phyloP scores from a whole-genome alignment of 2,329 filamentous ascomycete genomes.

The Penicillium italicum region DNA sequence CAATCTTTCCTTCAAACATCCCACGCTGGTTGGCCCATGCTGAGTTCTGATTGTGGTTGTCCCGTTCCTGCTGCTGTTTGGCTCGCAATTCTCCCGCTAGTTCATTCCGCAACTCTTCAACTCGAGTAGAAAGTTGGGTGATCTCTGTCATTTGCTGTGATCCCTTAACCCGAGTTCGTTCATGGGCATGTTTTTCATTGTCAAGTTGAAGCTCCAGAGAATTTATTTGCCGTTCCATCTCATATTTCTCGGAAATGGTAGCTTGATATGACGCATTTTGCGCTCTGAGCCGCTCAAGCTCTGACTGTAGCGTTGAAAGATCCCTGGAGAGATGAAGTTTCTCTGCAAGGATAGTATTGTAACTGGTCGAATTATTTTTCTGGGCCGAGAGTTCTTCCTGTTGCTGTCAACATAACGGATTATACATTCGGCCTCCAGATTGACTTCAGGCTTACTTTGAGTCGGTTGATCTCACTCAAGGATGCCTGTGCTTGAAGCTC shows the following conservation, averaged over 20 bases:
- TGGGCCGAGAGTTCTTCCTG: constrained; percentile 70
- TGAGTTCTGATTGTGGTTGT: constrained; percentile 53
- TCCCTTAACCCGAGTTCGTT: constrained; percentile 50
- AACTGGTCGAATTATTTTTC: constrained; percentile 64
- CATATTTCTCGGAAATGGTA: constrained; percentile 72
- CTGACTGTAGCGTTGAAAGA: constrained; percentile 56
- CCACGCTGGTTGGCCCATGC: constrained; percentile 62
- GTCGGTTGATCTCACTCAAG: constrained; percentile 53
- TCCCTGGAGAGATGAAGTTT: constrained; percentile 61
- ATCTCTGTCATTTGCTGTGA: constrained; percentile 41
- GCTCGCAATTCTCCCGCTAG: constrained; percentile 51
- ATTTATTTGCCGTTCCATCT: constrained; percentile 72
- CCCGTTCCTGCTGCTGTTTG: constrained; percentile 47
- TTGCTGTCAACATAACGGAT: neutral
- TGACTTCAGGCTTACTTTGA: constrained; percentile 46
- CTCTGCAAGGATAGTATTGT: constrained; percentile 64
- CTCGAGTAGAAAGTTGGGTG: constrained; percentile 38
- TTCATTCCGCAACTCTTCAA: constrained; percentile 50
- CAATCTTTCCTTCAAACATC: constrained; percentile 67
- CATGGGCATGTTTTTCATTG: constrained; percentile 69
- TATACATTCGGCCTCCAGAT: neutral
- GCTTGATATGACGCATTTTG: constrained; percentile 62
- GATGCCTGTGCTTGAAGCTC: constrained; percentile 44
- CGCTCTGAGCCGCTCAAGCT: constrained; percentile 59
- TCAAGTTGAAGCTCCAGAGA: constrained; percentile 77